A percentile compares a stretch with the other conserved stretches of the same genome.
Evolutionary conservation across 495 filamentous ascomycete species (phyloP).

Genomic region (Trichodelitschia bisporula): DNA sequence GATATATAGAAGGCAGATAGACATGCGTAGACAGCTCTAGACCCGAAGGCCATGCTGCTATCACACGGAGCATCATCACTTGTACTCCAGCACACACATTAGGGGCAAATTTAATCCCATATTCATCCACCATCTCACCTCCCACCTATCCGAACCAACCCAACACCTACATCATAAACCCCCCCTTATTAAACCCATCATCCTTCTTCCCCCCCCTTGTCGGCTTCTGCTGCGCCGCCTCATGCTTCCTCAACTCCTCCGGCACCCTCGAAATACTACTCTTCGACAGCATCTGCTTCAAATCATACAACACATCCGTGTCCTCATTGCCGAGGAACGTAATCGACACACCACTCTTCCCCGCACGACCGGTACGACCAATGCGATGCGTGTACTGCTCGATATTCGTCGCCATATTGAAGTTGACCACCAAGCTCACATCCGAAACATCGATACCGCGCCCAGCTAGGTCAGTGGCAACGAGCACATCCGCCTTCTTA

Average conservation of each 20-base stretch:
- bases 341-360: conserved; percentile 90
- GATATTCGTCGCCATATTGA: conserved; percentile 92
- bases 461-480: conserved; percentile 89
- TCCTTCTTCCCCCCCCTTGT: conserved; percentile 33
- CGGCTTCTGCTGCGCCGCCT: conserved; percentile 72
- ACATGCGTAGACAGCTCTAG: too few species aligned
- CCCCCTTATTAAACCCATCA: too few species aligned
- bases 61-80: too few species aligned
- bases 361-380: conserved; percentile 90
- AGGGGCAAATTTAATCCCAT: too few species aligned
- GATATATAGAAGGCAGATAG: too few species aligned
- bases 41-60: too few species aligned
- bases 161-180: too few species aligned
- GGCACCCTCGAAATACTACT: conserved; percentile 73
- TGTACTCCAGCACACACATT: too few species aligned
- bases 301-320: conserved; percentile 67
- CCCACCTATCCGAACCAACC: too few species aligned
- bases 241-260: conserved; percentile 81
- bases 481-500: conserved; percentile 65
- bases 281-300: conserved; percentile 91
- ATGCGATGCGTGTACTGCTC: conserved; percentile 96
- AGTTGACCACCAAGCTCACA: conserved; percentile 86
- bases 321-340: conserved; percentile 93
- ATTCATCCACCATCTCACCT: too few species aligned
- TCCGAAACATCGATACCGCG: conserved; percentile 96